phyloP scores from a whole-genome alignment of 495 filamentous ascomycete species.

The Penicillium samsonianum region DNA sequence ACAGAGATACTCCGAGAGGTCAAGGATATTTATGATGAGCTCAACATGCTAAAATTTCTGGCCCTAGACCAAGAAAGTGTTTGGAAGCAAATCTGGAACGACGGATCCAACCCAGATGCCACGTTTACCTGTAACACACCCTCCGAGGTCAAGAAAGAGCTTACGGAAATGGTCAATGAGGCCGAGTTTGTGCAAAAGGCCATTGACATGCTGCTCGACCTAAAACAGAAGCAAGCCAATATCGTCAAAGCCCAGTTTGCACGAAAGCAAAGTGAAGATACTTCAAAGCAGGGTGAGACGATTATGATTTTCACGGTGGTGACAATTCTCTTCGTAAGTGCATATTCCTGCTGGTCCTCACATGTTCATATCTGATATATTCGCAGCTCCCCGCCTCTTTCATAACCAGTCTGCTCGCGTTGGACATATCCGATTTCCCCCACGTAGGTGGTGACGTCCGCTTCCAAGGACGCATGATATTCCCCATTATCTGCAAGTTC shows the following conservation, averaged over 20 bases:
- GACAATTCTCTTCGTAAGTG: constrained; percentile 57
- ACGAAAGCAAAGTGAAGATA: constrained; percentile 39
- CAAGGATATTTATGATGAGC: constrained; percentile 34
- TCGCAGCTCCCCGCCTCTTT: constrained; percentile 26
- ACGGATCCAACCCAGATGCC: background rate
- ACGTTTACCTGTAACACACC: constrained; percentile 19
- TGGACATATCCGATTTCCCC: constrained; percentile 25
- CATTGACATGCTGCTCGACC: constrained; percentile 36
- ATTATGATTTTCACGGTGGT: constrained; percentile 66
- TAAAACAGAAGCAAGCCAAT: constrained; percentile 59
- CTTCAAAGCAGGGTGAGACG: constrained; percentile 41
- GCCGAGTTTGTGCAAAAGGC: constrained; percentile 18
- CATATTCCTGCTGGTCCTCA: background rate
- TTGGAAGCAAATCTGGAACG: constrained; percentile 13
- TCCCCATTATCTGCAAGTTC: constrained; percentile 22
- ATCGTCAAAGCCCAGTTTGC: constrained; percentile 57
- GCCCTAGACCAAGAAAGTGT: constrained; percentile 32
- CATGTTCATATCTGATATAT: background rate
- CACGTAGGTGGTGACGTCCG: constrained; percentile 14
- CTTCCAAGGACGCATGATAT: constrained; percentile 23
- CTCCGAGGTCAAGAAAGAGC: constrained; percentile 22
- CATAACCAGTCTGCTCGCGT: constrained; percentile 24
- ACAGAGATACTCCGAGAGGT: constrained; percentile 26
- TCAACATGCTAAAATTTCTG: constrained; percentile 33
- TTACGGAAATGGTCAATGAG: constrained; percentile 27